Evolutionary conservation across 768 basidiomycete species (phyloP).

Genomic region (Gautieria morchelliformis): DNA sequence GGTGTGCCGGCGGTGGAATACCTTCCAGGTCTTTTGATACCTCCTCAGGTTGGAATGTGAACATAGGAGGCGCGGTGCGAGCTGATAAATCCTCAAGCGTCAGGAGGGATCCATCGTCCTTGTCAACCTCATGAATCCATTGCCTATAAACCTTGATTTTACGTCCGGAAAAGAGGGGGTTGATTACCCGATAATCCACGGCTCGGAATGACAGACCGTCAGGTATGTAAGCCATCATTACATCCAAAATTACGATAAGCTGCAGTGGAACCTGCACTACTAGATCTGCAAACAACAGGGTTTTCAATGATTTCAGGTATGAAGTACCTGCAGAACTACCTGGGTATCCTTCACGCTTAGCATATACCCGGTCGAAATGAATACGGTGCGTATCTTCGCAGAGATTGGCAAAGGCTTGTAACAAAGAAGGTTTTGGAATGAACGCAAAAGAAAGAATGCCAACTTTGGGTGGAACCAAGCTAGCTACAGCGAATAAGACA

Average conservation of each 20-base stretch:
- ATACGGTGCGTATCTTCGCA: slow-evolving; percentile 3
- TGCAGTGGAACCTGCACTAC: background rate
- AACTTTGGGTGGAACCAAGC: background rate
- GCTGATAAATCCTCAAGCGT: background rate
- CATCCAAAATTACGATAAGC: background rate
- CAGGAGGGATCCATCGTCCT: background rate
- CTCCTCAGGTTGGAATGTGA: background rate
- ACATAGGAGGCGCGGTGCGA: background rate
- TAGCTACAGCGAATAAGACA: background rate
- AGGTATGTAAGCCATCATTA: background rate
- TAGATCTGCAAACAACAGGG: background rate
- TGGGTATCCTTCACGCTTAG: slow-evolving; percentile 1
- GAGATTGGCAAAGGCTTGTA: background rate
- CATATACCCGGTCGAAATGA: background rate
- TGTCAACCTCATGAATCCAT: background rate
- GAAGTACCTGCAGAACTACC: background rate
- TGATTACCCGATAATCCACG: slow-evolving; percentile 2
- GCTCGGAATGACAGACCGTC: background rate
- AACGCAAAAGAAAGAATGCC: slow-evolving; percentile 1
- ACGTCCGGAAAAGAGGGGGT: slow-evolving; percentile 1
- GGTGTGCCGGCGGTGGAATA: background rate
- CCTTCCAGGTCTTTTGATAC: background rate
- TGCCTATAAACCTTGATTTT: slow-evolving; percentile 1
- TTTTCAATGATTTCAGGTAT: background rate
- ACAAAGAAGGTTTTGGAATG: background rate